phyloP scores from a whole-genome alignment of 176 grass and related monocot genomes.

The Carex parvula region DNA sequence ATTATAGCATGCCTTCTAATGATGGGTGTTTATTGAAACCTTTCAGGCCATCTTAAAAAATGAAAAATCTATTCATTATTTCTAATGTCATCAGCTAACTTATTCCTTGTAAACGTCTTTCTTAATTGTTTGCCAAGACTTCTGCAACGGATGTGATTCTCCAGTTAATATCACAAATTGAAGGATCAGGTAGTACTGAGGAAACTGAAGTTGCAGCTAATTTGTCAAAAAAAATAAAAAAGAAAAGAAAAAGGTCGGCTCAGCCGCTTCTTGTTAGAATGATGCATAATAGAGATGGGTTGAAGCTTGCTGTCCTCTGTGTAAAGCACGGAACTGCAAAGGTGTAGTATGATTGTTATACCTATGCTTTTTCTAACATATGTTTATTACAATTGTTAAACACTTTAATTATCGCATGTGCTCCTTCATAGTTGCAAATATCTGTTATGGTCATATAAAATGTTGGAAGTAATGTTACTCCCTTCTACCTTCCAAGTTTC shows the following conservation, averaged over 20 bases:
- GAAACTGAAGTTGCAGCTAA: conserved; percentile 39
- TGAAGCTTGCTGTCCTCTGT: conserved; percentile 74
- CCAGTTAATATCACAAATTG: conserved; percentile 63
- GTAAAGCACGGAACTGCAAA: conserved; percentile 76
- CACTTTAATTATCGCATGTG: neutral
- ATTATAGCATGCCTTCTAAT: neutral
- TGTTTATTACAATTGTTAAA: conserved; percentile 3
- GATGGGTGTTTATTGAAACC: neutral
- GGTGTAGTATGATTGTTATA: conserved; percentile 28
- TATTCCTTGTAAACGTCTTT: conserved; percentile 6
- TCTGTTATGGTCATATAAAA: neutral
- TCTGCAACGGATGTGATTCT: conserved; percentile 70
- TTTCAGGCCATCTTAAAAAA: neutral
- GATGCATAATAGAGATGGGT: conserved; percentile 61
- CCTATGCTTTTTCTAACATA: conserved; percentile 17
- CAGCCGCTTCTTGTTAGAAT: conserved; percentile 81
- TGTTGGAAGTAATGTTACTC: neutral
- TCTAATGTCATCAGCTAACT: neutral
- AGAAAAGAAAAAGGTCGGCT: conserved; percentile 65
- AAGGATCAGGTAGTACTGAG: conserved; percentile 55
- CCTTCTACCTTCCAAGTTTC: neutral
- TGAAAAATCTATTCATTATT: neutral
- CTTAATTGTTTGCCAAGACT: conserved; percentile 45
- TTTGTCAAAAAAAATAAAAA: conserved; percentile 64
- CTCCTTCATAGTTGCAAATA: neutral